Evolutionary conservation across 2,329 filamentous ascomycete species (phyloP).

Genomic region (Geosmithia putterillii): DNA sequence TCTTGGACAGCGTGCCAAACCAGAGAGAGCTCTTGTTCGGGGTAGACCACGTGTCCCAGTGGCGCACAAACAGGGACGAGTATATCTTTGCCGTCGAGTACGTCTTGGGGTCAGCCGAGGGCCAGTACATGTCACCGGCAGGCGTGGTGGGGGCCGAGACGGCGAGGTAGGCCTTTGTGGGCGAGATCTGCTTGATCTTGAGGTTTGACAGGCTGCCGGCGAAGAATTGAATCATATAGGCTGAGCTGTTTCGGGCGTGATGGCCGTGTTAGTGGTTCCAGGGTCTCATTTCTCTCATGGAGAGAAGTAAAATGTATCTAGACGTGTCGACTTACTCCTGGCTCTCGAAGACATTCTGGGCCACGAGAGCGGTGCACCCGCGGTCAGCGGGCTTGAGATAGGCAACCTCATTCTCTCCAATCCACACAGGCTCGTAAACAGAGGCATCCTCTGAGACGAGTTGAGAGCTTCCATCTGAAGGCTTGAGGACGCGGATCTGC

Average conservation of each 20-base stretch:
- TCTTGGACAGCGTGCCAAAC: slow-evolving; percentile 48
- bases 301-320: not conserved
- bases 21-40: slow-evolving; percentile 61
- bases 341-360: slow-evolving; percentile 19
- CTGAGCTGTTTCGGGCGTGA: slow-evolving; percentile 4
- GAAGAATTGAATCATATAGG: slow-evolving; percentile 34
- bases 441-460: slow-evolving; percentile 52
- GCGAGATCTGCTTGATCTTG: slow-evolving; percentile 39
- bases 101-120: slow-evolving; percentile 44
- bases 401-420: slow-evolving; percentile 52
- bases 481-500: slow-evolving; percentile 60
- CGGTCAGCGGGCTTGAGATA: slow-evolving; percentile 38
- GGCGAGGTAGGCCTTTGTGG: slow-evolving; percentile 39
- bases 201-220: slow-evolving; percentile 44
- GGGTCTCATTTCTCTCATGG: slow-evolving; percentile 4
- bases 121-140: slow-evolving; percentile 57
- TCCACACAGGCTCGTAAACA: slow-evolving; percentile 64
- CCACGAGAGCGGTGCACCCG: slow-evolving; percentile 32
- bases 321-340: slow-evolving; percentile 20
- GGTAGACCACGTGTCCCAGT: slow-evolving; percentile 70
- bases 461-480: slow-evolving; percentile 51
- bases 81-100: slow-evolving; percentile 59
- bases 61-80: slow-evolving; percentile 62
- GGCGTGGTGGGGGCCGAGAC: slow-evolving; percentile 54
- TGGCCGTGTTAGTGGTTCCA: slow-evolving; percentile 11